Conservation (phyloP, 441 rosid species). For the Populus tomentosa region DNA sequence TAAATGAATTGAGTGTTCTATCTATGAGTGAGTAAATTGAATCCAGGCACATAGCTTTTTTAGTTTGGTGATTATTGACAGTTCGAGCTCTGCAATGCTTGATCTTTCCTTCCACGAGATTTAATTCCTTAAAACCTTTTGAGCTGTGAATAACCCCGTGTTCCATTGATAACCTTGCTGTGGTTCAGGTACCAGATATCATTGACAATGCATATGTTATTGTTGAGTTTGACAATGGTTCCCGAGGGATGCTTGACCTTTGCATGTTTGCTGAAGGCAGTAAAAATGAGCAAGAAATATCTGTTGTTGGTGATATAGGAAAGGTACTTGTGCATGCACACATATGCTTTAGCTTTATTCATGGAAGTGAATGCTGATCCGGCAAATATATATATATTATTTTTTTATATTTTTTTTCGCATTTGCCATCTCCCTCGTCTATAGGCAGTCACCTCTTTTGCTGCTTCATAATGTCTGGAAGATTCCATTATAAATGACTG, state of each 20-base stretch:
- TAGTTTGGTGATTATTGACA: too few relatives aligned
- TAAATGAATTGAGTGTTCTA: too few relatives aligned
- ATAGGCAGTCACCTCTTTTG: neutral
- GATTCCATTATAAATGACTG: neutral
- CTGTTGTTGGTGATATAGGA: slow-evolving; percentile 64
- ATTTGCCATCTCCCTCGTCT: neutral
- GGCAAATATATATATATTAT: neutral
- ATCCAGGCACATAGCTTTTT: too few relatives aligned
- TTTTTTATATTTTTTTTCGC: neutral
- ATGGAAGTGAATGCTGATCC: neutral
- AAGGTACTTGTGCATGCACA: slow-evolving; percentile 38
- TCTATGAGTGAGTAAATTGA: too few relatives aligned
- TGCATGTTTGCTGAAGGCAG: slow-evolving; percentile 99
- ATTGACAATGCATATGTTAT: slow-evolving; percentile 89
- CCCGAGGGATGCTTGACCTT: slow-evolving; percentile 93
- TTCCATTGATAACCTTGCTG: slow-evolving; percentile 7
- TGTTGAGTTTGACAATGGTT: slow-evolving; percentile 81
- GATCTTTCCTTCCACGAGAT: neutral
- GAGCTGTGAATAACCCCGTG: neutral
- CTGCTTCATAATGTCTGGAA: neutral
- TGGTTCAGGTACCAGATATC: slow-evolving; percentile 76
- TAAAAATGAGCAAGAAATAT: slow-evolving; percentile 92
- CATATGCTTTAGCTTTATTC: too few relatives aligned
- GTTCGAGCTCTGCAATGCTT: neutral
- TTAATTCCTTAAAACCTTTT: too few relatives aligned